Evolutionary conservation across 2,329 filamentous ascomycete species (phyloP), one percentile per base, ranked within the genome.

Genomic region (Ophiostoma perfectum): DNA sequence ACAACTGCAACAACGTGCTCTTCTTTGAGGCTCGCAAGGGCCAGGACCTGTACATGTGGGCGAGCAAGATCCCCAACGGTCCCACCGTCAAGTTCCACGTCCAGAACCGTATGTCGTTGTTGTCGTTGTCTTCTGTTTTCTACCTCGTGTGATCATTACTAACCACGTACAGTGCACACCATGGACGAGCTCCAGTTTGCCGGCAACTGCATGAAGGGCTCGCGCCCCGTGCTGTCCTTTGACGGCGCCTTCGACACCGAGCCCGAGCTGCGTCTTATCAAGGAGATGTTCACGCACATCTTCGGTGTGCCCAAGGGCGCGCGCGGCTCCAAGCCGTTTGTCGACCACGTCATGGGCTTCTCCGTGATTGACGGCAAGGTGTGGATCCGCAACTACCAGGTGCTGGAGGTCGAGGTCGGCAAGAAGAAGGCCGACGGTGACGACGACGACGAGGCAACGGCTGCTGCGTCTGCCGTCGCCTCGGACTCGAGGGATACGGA

Each of bases 161-260:
- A 45, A 45, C 42, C 7, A 12, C 8, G 4, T 8, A 14, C 73
- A 91, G 85, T 97, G 76, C 93, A 97, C 80, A 97, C 94, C 9
- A 97, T 96, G 92, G 92, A 94, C 76, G 95, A 99, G 78, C 83
- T 99, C 47, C 92, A 97, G 76, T 98, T 99, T 78, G 93, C 93
- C 16, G 95, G 95, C 67, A 99, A 99, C 82, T 97, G 93, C 77
- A 82, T 98, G 71, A 97, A 97, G 80, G 95, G 95, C 70, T 95
- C 92, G 41, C 84, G 95, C 47, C 94, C 95, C 1, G 83, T 99
- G 52, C 87, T 99, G 68, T 95, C 92, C 47, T 99, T 99, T 78
- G 95, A 98, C 77, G 86, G 87, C 67, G 86, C 88, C 18, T 99
- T 99, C 79, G 91, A 96, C 70, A 85, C 85, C 73, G 85, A 91